phyloP scores from a whole-genome alignment of 306 rosid genomes.

The Quercus berberidifolia region DNA sequence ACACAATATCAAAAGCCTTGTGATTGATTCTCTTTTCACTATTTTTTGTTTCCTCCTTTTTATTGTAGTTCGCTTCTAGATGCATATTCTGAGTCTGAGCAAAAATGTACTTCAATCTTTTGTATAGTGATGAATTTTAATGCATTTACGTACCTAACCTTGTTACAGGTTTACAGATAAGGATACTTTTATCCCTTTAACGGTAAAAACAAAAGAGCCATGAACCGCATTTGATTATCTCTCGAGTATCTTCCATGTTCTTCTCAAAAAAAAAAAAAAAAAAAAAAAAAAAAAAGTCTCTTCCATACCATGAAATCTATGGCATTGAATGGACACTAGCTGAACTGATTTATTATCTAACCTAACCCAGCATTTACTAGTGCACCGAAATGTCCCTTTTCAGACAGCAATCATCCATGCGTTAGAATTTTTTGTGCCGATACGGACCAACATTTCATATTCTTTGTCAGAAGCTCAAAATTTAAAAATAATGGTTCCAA shows the following conservation, averaged over 20 bases:
- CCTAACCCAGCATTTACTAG: slow-evolving; percentile 11
- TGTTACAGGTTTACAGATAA: not conserved
- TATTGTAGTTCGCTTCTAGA: too few relatives aligned
- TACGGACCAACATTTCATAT: not conserved
- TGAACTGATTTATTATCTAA: not conserved
- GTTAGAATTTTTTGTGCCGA: not conserved
- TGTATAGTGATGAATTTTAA: not conserved
- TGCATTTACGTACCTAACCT: not conserved
- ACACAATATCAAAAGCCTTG: too few relatives aligned
- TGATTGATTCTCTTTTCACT: too few relatives aligned
- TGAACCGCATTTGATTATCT: not conserved
- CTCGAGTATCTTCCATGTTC: too few relatives aligned
- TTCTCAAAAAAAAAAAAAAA: too few relatives aligned
- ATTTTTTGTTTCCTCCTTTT: too few relatives aligned
- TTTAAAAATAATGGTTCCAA: not conserved
- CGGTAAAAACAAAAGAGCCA: not conserved
- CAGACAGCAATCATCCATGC: not conserved
- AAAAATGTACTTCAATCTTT: too few relatives aligned
- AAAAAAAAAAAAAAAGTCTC: too few relatives aligned
- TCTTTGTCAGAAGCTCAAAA: not conserved
- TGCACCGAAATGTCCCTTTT: slow-evolving; percentile 1
- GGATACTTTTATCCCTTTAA: not conserved
- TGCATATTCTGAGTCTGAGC: too few relatives aligned
- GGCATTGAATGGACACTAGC: slow-evolving; percentile 8
- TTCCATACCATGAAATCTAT: not conserved